A percentile compares a stretch with the other conserved stretches of the same genome.
phyloP scores from a whole-genome alignment of 768 basidiomycete species.

The Suillus weaverae region DNA sequence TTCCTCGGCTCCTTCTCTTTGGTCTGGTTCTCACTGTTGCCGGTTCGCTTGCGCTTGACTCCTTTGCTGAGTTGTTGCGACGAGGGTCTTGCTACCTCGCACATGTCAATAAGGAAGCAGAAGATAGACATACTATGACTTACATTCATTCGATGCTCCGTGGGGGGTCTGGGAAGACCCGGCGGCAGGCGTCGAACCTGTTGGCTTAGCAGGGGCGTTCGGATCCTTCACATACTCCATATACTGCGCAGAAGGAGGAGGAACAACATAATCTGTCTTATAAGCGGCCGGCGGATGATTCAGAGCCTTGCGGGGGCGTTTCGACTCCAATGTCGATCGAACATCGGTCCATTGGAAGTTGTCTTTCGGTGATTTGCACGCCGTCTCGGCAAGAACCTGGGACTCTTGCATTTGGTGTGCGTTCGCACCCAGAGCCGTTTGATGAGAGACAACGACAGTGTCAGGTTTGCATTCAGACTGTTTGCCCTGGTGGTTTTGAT shows the following conservation, averaged over 20 bases:
- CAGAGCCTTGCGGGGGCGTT: not conserved
- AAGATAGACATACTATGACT: too few relatives aligned
- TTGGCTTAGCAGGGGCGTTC: not conserved
- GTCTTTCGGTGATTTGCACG: not conserved
- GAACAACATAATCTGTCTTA: not conserved
- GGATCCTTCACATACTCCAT: not conserved
- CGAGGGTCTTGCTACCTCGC: too few relatives aligned
- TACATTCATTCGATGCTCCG: too few relatives aligned
- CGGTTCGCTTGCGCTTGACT: too few relatives aligned
- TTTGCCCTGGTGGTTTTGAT: not conserved
- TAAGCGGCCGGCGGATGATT: not conserved
- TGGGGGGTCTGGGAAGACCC: not conserved
- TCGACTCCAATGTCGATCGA: constrained; percentile 1
- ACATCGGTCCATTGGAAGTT: not conserved
- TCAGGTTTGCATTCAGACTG: constrained; percentile 1
- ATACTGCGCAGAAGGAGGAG: not conserved
- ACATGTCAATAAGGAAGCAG: too few relatives aligned
- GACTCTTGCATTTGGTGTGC: too few relatives aligned
- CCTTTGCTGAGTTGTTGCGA: too few relatives aligned
- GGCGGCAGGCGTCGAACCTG: not conserved
- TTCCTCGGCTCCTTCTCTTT: not conserved
- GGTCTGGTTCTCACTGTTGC: not conserved
- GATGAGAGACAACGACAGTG: not conserved
- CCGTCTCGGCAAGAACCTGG: too few relatives aligned
- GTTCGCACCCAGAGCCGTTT: not conserved